phyloP scores from a whole-genome alignment of 805 yeast genomes.

The Nakazawaea siamensis region DNA sequence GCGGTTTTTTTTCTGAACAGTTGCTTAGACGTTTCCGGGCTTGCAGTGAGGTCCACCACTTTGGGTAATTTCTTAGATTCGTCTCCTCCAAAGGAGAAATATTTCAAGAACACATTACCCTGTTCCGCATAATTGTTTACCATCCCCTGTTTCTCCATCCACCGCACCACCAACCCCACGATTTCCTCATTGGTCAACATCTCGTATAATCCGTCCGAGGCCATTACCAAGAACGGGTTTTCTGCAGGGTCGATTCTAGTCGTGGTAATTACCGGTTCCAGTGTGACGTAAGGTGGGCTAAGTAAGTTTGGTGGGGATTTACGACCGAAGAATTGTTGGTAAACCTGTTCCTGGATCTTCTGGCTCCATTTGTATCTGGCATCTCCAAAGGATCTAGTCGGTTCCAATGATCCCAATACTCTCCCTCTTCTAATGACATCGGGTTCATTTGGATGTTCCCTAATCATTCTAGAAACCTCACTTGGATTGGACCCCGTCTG shows the following conservation, averaged over 20 bases:
- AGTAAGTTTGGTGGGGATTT: conserved; percentile 61
- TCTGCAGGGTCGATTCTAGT: conserved; percentile 62
- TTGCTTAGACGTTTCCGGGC: conserved; percentile 55
- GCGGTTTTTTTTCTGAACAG: conserved; percentile 51
- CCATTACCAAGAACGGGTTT: conserved; percentile 84
- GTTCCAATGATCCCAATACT: conserved; percentile 88
- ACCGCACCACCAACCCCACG: conserved; percentile 82
- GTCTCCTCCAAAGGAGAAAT: conserved; percentile 9
- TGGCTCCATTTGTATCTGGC: conserved; percentile 82
- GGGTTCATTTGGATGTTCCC: conserved; percentile 90
- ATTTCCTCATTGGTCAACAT: conserved; percentile 88
- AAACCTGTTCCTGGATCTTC: conserved; percentile 64
- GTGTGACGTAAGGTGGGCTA: conserved; percentile 97
- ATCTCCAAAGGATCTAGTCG: conserved; percentile 95
- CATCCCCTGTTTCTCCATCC: conserved; percentile 78
- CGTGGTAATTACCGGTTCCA: conserved; percentile 87
- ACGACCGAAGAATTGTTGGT: conserved; percentile 76
- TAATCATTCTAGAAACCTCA: conserved; percentile 74
- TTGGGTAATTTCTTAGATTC: conserved; percentile 46
- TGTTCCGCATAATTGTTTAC: conserved; percentile 32
- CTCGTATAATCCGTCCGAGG: conserved; percentile 91
- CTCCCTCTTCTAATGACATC: conserved; percentile 81
- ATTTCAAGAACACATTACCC: neutral
- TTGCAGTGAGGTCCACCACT: conserved; percentile 53
- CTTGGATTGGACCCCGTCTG: conserved; percentile 90